Conservation (phyloP, 306 rosid species). For the Abrus precatorius region DNA sequence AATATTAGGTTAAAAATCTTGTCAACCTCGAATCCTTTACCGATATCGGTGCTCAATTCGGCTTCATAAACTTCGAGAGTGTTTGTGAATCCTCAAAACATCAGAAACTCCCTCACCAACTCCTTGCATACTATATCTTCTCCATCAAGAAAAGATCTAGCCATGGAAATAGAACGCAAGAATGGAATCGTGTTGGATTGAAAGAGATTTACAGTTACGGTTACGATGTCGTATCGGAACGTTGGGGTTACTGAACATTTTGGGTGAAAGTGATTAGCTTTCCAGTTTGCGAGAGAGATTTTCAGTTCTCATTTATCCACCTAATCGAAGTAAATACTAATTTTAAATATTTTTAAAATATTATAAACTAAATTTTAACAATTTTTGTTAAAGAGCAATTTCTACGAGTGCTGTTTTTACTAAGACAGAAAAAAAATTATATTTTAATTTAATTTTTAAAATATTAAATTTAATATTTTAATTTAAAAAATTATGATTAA, state of each 20-base stretch:
- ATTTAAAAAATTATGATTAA: no score
- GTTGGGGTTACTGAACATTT: background rate
- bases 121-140: constrained; percentile 91
- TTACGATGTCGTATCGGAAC: background rate
- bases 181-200: background rate
- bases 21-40: constrained; percentile 80
- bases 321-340: no score
- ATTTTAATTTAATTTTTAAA: no score
- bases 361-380: no score
- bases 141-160: constrained; percentile 52
- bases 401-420: no score
- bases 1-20: constrained; percentile 85
- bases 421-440: no score
- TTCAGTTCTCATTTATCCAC: no score
- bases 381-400: no score
- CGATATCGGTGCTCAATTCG: constrained; percentile 79
- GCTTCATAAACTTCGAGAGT: constrained; percentile 81
- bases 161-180: background rate
- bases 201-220: background rate
- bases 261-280: no score
- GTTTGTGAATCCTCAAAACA: constrained; percentile 86
- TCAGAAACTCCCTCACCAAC: constrained; percentile 89
- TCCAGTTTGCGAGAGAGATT: no score
- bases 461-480: no score
- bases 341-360: no score